Evolutionary conservation across 345 rosid genomes (phyloP).

Genomic region (Arabidopsis suecica): DNA sequence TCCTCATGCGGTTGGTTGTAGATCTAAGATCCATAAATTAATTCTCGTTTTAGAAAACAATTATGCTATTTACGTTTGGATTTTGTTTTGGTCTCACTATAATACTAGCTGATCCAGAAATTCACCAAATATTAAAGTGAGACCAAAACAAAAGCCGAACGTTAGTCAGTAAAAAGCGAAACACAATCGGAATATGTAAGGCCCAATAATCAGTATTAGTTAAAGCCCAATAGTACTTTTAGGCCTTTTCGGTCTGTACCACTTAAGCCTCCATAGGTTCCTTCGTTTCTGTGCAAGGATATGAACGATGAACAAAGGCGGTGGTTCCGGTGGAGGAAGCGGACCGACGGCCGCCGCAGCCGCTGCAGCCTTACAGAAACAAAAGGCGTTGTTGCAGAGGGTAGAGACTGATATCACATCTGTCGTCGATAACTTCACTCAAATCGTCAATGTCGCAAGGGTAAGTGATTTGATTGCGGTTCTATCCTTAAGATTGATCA

Average conservation of each 20-base stretch:
- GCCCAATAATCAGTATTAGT: background rate
- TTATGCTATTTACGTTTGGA: background rate
- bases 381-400: conserved; percentile 81
- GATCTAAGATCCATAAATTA: background rate
- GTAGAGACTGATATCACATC: conserved; percentile 81
- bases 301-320: conserved; percentile 72
- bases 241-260: background rate
- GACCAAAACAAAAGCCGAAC: background rate
- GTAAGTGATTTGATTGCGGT: conserved; percentile 43
- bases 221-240: conserved; percentile 4
- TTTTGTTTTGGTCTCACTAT: background rate
- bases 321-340: conserved; percentile 53
- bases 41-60: background rate
- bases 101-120: background rate
- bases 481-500: background rate
- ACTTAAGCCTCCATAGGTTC: too few relatives aligned
- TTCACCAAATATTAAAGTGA: background rate
- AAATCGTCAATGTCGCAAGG: conserved; percentile 79
- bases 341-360: conserved; percentile 90
- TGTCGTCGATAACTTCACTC: conserved; percentile 84
- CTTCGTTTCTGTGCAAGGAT: background rate
- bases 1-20: background rate
- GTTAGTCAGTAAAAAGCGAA: background rate
- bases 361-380: conserved; percentile 82
- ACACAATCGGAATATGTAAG: background rate